A percentile compares a stretch with the other conserved stretches of the same genome.
Evolutionary conservation across 2,329 filamentous ascomycete species (phyloP).

Genomic region (Botrytis aclada): DNA sequence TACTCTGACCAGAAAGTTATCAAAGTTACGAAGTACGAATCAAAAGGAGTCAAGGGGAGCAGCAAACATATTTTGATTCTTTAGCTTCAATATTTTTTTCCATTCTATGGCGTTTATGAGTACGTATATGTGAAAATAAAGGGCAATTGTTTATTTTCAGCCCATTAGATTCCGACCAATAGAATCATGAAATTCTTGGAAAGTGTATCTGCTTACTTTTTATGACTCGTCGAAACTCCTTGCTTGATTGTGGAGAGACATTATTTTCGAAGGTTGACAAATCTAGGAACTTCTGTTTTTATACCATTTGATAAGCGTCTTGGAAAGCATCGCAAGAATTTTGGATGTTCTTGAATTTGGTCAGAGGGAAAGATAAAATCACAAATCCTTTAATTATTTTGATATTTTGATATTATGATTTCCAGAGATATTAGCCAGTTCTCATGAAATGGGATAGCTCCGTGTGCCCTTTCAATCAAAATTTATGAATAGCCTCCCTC

Average conservation of each 20-base stretch:
- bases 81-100: background rate
- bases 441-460: too few relatives aligned
- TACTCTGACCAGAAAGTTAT: background rate
- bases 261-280: background rate
- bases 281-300: background rate
- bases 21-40: background rate
- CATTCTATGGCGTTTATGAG: background rate
- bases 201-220: background rate
- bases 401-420: too few relatives aligned
- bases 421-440: too few relatives aligned
- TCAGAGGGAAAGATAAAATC: too few relatives aligned
- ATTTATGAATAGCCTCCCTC: too few relatives aligned
- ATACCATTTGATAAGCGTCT: background rate
- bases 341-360: background rate
- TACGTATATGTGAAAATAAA: constrained; percentile 10
- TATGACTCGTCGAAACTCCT: background rate
- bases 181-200: background rate
- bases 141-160: background rate
- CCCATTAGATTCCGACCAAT: background rate
- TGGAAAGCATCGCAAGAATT: background rate
- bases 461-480: too few relatives aligned
- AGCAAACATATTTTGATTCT: background rate
- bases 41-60: background rate
- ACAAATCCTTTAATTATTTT: too few relatives aligned
- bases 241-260: background rate